A percentile compares a stretch with the other conserved stretches of the same genome.
Conservation (phyloP, 306 rosid genomes). For the Cajanus cajan region DNA sequence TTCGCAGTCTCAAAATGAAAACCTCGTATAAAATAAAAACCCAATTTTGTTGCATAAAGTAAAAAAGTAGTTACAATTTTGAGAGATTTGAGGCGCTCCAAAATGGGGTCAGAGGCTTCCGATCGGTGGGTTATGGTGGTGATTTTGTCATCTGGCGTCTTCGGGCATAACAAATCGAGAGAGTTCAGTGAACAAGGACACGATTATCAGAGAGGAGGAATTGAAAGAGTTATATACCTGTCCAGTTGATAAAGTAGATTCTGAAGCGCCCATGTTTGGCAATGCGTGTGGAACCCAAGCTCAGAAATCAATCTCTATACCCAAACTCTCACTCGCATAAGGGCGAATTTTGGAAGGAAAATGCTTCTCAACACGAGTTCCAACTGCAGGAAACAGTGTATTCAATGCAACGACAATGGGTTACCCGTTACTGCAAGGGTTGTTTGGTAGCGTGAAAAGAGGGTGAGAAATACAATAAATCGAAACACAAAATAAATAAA, state of each 20-base stretch:
- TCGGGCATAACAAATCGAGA: slow-evolving; percentile 25
- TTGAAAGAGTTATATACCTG: slow-evolving; percentile 34
- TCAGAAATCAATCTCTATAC: slow-evolving; percentile 24
- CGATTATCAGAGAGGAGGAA: not conserved
- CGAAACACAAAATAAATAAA: too few species aligned
- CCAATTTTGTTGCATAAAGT: not conserved
- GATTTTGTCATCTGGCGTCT: slow-evolving; percentile 67
- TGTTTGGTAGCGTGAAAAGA: not conserved
- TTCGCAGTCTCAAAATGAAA: not conserved
- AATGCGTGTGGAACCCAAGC: slow-evolving; percentile 6
- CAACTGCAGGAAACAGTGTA: not conserved
- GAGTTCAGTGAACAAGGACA: slow-evolving; percentile 1
- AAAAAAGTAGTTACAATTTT: slow-evolving; percentile 49
- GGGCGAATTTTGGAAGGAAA: not conserved
- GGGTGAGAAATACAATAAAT: too few species aligned
- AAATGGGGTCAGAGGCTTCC: slow-evolving; percentile 63
- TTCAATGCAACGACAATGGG: not conserved
- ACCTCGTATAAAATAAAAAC: slow-evolving; percentile 25
- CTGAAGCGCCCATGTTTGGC: slow-evolving; percentile 79
- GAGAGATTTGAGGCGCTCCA: slow-evolving; percentile 72
- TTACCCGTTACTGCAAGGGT: not conserved
- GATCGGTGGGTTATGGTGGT: slow-evolving; percentile 75
- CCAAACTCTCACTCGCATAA: not conserved
- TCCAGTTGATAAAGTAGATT: slow-evolving; percentile 60
- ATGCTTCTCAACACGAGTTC: not conserved